Evolutionary conservation across 495 filamentous ascomycete genomes (phyloP).

Genomic region (Lasiosphaeria hispida): DNA sequence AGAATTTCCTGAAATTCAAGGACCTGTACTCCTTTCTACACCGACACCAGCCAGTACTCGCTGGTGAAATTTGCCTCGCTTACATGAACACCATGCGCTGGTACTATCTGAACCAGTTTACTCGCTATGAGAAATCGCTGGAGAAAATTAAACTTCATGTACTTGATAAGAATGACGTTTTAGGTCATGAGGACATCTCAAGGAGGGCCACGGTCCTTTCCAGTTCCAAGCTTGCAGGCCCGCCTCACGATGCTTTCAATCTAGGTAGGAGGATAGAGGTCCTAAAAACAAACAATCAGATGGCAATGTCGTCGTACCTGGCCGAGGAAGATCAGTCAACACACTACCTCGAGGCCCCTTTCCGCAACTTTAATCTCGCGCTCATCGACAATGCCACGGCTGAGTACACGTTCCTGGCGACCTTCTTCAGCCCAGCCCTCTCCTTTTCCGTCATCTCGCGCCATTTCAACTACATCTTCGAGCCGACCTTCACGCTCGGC

Average conservation of each 20-base stretch:
- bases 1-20: slow-evolving; percentile 80
- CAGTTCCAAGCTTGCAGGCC: slow-evolving; percentile 48
- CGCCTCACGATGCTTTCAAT: slow-evolving; percentile 82
- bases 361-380: slow-evolving; percentile 91
- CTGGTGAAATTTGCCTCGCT: slow-evolving; percentile 84
- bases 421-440: slow-evolving; percentile 73
- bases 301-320: slow-evolving; percentile 74
- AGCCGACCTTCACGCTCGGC: slow-evolving; percentile 78
- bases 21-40: slow-evolving; percentile 83
- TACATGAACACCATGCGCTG: slow-evolving; percentile 99
- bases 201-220: slow-evolving; percentile 55
- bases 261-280: slow-evolving; percentile 81
- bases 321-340: slow-evolving; percentile 83
- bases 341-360: slow-evolving; percentile 85
- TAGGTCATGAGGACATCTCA: slow-evolving; percentile 72
- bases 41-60: slow-evolving; percentile 71
- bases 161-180: slow-evolving; percentile 78
- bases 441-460: slow-evolving; percentile 56
- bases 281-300: slow-evolving; percentile 64
- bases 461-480: slow-evolving; percentile 78
- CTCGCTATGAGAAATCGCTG: slow-evolving; percentile 78
- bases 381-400: slow-evolving; percentile 91
- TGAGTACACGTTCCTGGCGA: slow-evolving; percentile 89
- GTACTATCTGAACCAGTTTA: slow-evolving; percentile 94
- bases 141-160: slow-evolving; percentile 79